These are phyloP conservation scores for Sporothrix globosa DNA, from an alignment of 2,329 filamentous ascomycete species.

Conservation along the genomic window DNA sequence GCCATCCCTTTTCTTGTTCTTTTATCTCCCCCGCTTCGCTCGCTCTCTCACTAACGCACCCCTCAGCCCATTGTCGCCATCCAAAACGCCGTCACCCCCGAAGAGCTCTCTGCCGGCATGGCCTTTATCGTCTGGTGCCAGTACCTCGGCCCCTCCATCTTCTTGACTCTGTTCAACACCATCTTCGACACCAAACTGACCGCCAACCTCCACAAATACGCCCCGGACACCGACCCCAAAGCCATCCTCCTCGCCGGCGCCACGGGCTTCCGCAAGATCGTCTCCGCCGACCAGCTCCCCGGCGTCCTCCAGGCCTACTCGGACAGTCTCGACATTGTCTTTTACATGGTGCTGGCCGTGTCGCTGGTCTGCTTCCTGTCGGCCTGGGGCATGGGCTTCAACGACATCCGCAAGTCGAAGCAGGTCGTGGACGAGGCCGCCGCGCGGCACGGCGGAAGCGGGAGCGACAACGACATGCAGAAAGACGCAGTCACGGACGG, in stretches of 20 bases:
- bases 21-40: background rate
- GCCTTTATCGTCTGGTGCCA: slow-evolving; percentile 55
- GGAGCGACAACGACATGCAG: slow-evolving; percentile 7
- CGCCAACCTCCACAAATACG: slow-evolving; percentile 21
- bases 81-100: slow-evolving; percentile 39
- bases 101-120: slow-evolving; percentile 38
- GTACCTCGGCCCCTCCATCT: slow-evolving; percentile 54
- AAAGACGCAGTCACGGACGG: background rate
- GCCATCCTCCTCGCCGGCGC: slow-evolving; percentile 34
- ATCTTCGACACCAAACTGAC: slow-evolving; percentile 53
- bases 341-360: slow-evolving; percentile 47
- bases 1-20: background rate
- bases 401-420: slow-evolving; percentile 45
- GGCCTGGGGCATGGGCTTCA: slow-evolving; percentile 52
- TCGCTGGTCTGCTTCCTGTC: slow-evolving; percentile 45
- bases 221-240: slow-evolving; percentile 25
- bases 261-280: slow-evolving; percentile 43
- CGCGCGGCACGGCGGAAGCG: slow-evolving; percentile 1
- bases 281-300: slow-evolving; percentile 40
- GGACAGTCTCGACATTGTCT: slow-evolving; percentile 45
- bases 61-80: slow-evolving; percentile 39
- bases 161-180: slow-evolving; percentile 55
- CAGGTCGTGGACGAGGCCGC: slow-evolving; percentile 38
- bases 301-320: slow-evolving; percentile 47
- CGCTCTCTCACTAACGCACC: background rate